Base-by-base conservation (phyloP, 371 early-diverging fungal species). In the Mortierella sp. region DNA sequence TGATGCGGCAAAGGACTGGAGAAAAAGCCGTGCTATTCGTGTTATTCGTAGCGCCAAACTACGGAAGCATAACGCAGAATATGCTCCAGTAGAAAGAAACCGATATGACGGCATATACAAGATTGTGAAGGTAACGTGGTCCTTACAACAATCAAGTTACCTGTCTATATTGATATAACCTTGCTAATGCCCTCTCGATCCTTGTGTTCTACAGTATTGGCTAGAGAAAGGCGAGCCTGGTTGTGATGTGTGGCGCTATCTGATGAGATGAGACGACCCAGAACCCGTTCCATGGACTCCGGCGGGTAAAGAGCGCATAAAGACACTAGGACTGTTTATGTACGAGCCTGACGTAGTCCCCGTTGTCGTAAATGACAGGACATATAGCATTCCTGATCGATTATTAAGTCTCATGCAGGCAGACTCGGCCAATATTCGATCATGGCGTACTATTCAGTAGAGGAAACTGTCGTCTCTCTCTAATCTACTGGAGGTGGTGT, bases 91-190 rank as follows among this genome's bases (percentile, higher is more conserved):
- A 1, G 83, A 84, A 43, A 90, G 92, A 0, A 76, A 86, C 34
- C 86, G 93, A 13, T 92, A 92, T 68, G 92, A 93, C 73, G 92
- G 92, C 0, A 26, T 91, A 10, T 92, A 93, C 73, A 91, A 90
- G 42, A 37, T 93, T 7, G 89, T 87, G 7, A 82, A 81, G 75
- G 72, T 66, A 56, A 23, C 23, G 19, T 13, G 17, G 22, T 47
- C 47, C 17, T 47, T 47, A 6, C 5, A 19, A 7, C 23, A n/a
- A 7, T 51, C 3, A 23, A 8, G 9, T 23, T 51, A 23, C 9
- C 3, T 51, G 17, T 17, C 15, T 43, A 10, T 13, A 10, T 15
- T 43, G 43, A 43, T 43, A 43, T 4, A 15, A 43, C 17, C 43
- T 43, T 43, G 43, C 17, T 43, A 43, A 43, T 43, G 17, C 15